Conservation (phyloP, 768 basidiomycete genomes). For the Trametes coccinea region DNA sequence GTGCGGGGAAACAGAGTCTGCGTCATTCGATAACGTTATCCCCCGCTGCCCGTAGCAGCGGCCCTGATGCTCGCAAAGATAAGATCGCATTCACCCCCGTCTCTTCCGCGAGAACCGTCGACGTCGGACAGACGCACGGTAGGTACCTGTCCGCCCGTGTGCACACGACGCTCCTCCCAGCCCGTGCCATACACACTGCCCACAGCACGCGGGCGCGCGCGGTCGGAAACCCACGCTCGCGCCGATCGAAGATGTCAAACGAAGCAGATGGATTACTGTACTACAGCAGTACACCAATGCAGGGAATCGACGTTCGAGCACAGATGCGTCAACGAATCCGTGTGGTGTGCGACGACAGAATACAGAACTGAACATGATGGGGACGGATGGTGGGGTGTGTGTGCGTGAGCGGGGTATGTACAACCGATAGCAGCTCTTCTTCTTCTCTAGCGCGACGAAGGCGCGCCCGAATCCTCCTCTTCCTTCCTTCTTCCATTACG, state of each 20-base stretch:
- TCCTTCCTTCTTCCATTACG: constrained; percentile 16
- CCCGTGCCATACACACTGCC: not conserved
- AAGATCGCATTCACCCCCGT: constrained; percentile 13
- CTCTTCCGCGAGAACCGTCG: constrained; percentile 1
- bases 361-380: constrained; percentile 13
- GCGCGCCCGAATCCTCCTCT: constrained; percentile 1
- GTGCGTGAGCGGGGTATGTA: constrained; percentile 24
- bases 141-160: not conserved
- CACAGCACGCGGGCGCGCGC: not conserved
- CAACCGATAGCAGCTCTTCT: constrained; percentile 21
- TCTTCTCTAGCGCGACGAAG: not conserved
- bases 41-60: not conserved
- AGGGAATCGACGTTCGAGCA: not conserved
- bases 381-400: not conserved
- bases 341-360: constrained; percentile 13
- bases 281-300: not conserved
- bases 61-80: constrained; percentile 19
- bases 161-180: too few relatives aligned
- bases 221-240: not conserved
- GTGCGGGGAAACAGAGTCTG: constrained; percentile 22
- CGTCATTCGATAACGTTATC: constrained; percentile 22
- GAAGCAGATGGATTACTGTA: constrained; percentile 7
- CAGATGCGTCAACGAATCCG: constrained; percentile 11
- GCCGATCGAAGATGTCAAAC: constrained; percentile 1
- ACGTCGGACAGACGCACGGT: not conserved